Evolutionary conservation across 1,139 yeast genomes (phyloP).

Genomic region (Lodderomyces beijingensis): DNA sequence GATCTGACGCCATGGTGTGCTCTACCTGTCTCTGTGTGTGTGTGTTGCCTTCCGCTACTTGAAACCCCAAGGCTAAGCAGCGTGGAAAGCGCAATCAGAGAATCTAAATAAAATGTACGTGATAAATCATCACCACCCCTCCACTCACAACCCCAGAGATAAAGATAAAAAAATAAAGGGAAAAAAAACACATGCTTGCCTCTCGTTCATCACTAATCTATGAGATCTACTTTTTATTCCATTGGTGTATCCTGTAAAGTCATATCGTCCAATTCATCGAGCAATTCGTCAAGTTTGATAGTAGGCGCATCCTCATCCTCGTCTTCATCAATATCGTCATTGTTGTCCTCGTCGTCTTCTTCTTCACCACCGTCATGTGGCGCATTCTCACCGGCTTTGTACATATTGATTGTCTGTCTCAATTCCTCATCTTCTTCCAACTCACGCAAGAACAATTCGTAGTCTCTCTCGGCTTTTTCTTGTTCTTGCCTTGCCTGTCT

Average conservation of each 20-base stretch:
- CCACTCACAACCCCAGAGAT: too few relatives aligned
- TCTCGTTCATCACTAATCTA: too few relatives aligned
- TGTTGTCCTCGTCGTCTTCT: slow-evolving; percentile 44
- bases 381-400: slow-evolving; percentile 53
- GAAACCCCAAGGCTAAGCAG: too few relatives aligned
- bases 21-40: too few relatives aligned
- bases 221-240: too few relatives aligned
- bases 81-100: too few relatives aligned
- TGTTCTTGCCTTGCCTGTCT: slow-evolving; percentile 83
- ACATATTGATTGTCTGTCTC: slow-evolving; percentile 84
- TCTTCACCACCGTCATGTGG: slow-evolving; percentile 29
- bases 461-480: slow-evolving; percentile 91
- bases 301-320: slow-evolving; percentile 61
- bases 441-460: slow-evolving; percentile 93
- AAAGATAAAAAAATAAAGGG: too few relatives aligned
- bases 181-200: too few relatives aligned
- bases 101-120: too few relatives aligned
- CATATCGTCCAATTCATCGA: slow-evolving; percentile 93
- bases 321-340: slow-evolving; percentile 25
- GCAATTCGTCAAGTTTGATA: slow-evolving; percentile 73
- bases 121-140: too few relatives aligned
- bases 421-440: slow-evolving; percentile 95
- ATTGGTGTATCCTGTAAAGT: slow-evolving; percentile 55
- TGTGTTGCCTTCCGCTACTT: too few relatives aligned
- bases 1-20: background rate